Percentiles rank a stretch among this genome's conserved stretches.
Evolutionary conservation across 2,329 filamentous ascomycete species (phyloP).

Genomic region (Talaromyces rugulosus): DNA sequence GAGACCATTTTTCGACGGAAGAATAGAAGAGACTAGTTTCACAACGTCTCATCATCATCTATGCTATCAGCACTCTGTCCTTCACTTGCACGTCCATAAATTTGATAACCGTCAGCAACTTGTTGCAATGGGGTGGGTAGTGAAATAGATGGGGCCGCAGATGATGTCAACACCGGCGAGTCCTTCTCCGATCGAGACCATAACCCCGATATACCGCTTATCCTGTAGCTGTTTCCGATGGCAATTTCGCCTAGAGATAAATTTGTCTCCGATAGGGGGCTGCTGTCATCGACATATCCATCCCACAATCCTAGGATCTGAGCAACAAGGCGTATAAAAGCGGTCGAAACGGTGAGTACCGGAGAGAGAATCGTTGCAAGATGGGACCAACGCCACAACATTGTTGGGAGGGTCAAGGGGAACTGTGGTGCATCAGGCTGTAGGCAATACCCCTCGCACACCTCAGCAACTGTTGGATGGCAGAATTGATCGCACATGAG

Average conservation of each 20-base stretch:
- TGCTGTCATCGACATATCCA: slow-evolving; percentile 36
- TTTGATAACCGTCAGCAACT: neutral
- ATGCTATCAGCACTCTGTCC: neutral
- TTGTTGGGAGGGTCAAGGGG: slow-evolving; percentile 54
- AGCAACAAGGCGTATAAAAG: slow-evolving; percentile 26
- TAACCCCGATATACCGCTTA: neutral
- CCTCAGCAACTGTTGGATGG: slow-evolving; percentile 45
- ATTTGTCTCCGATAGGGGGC: slow-evolving; percentile 1
- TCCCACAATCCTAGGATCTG: slow-evolving; percentile 39
- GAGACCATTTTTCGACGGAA: neutral
- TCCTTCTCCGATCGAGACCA: neutral
- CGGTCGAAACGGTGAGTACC: slow-evolving; percentile 26
- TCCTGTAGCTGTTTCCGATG: neutral
- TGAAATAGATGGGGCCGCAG: neutral
- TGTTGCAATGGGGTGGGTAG: slow-evolving; percentile 7
- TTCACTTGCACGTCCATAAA: neutral
- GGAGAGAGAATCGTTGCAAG: slow-evolving; percentile 28
- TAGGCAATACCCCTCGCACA: slow-evolving; percentile 49
- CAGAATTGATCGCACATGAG: slow-evolving; percentile 50
- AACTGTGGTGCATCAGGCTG: slow-evolving; percentile 50
- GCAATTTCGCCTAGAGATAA: slow-evolving; percentile 10
- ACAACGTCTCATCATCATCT: slow-evolving; percentile 7
- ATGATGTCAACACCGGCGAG: neutral
- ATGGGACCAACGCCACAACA: slow-evolving; percentile 47
- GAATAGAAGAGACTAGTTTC: neutral